These are phyloP conservation scores for Metschnikowia aberdeeniae DNA, from an alignment of 805 yeast species.

Conservation along the genomic window DNA sequence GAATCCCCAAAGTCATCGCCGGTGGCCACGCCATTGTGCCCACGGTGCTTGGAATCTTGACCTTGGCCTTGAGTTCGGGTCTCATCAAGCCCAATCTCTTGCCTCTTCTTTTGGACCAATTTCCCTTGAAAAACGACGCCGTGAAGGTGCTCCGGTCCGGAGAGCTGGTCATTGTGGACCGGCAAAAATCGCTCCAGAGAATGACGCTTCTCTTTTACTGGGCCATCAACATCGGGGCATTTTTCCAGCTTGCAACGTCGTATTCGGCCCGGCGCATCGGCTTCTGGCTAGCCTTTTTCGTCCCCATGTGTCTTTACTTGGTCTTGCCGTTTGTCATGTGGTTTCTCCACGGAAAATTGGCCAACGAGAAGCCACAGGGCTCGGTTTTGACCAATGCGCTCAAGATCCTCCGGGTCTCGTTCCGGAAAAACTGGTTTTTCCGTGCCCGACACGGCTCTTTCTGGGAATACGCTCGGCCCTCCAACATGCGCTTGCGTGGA, in stretches of 20 bases:
- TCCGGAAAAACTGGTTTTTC: conserved; percentile 38
- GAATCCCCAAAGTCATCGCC: conserved; percentile 37
- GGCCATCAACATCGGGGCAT: conserved; percentile 54
- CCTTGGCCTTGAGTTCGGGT: no score
- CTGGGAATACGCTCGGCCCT: no score
- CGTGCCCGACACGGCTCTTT: no score
- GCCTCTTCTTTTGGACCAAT: no score
- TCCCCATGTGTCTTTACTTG: conserved; percentile 30
- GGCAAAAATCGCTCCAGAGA: conserved; percentile 40
- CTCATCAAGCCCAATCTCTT: no score
- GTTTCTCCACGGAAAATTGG: conserved; percentile 22
- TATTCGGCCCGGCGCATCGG: conserved; percentile 50
- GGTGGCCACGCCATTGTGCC: conserved; percentile 24
- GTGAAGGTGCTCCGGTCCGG: no score
- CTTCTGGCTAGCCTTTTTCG: conserved; percentile 51
- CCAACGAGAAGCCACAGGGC: conserved; percentile 36
- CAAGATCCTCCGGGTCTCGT: conserved; percentile 40
- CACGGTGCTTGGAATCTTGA: conserved; percentile 9
- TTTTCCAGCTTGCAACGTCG: conserved; percentile 49
- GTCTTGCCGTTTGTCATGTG: conserved; percentile 29
- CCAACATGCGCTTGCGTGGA: conserved; percentile 14
- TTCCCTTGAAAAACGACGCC: no score
- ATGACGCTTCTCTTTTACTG: conserved; percentile 44
- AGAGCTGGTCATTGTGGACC: no score
- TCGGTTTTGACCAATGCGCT: conserved; percentile 44